Percentiles rank a stretch among this genome's conserved stretches.
phyloP scores from a whole-genome alignment of 805 yeast genomes.

The Kuraishia borneana region DNA sequence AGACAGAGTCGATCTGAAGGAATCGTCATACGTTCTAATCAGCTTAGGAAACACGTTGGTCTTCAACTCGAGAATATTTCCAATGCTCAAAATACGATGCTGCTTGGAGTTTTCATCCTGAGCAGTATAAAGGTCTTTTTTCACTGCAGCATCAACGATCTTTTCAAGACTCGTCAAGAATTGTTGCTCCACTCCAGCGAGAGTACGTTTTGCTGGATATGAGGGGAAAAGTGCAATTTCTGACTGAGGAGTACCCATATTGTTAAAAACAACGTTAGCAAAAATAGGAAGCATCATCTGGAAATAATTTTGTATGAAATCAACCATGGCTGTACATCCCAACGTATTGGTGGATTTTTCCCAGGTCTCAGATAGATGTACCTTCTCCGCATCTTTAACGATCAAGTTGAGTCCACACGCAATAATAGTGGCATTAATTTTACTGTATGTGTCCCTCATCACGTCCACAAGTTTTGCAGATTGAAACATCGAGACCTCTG shows the following conservation, averaged over 20 bases:
- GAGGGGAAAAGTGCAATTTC: constrained; percentile 8
- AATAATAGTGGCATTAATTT: constrained; percentile 14
- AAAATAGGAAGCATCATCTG: constrained; percentile 21
- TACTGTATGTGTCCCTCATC: constrained; percentile 6
- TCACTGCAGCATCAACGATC: constrained; percentile 31
- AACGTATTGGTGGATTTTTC: constrained; percentile 12
- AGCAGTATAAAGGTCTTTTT: constrained; percentile 27
- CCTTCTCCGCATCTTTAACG: constrained; percentile 12
- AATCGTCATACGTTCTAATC: constrained; percentile 35
- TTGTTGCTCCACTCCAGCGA: constrained; percentile 18
- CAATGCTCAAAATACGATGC: constrained; percentile 31
- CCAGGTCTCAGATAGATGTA: constrained; percentile 27
- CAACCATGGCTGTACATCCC: constrained; percentile 26
- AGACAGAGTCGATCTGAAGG: constrained; percentile 33
- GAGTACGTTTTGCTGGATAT: constrained; percentile 20
- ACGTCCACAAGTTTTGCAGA: not conserved
- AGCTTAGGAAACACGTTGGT: constrained; percentile 34
- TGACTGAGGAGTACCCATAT: constrained; percentile 4
- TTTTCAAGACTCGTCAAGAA: constrained; percentile 22
- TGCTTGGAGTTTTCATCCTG: constrained; percentile 19
- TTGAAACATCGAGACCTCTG: not conserved
- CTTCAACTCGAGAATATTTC: constrained; percentile 40
- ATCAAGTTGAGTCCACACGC: constrained; percentile 14
- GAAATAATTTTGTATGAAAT: constrained; percentile 26
- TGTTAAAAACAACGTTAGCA: constrained; percentile 9